Base-by-base conservation (phyloP, 441 rosid genomes). In the Populus hybrid region DNA sequence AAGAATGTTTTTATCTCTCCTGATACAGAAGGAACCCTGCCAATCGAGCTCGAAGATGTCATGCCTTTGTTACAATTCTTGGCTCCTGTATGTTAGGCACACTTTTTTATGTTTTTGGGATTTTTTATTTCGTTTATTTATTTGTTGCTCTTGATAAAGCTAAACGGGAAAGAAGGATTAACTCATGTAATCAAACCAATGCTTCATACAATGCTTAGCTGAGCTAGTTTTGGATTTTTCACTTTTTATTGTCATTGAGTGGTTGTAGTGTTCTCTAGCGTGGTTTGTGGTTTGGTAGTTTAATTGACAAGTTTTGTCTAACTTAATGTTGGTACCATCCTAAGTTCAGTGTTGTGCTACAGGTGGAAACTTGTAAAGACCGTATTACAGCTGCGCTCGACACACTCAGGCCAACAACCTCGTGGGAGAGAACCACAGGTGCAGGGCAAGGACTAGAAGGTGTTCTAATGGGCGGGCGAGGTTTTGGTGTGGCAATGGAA, bases 401-500 rank as follows among this genome's bases (percentile, higher is more conserved):
- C 87, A 95, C 97, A 32, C 97, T 97, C 32, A 91, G 97, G 81
- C 99, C 99, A 73, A 90, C 93, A 76, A 92, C 93, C 82, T 90
- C 99, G 63, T 97, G 99, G 98, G 99, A 93, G 85, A 93, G 99
- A 87, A 89, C 92, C 67, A 73, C 97, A 30, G 95, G 90, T 79
- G 91, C 91, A 70, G 91, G 92, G 77, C 98, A 92, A 87, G 95
- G 92, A 71, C 65, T 94, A 40, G 98, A 95, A 80, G 93, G 98
- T 67, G 93, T 94, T 78, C 82, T 93, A 84, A 88, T 96, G 94
- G 98, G 99, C 64, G 99, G 97, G 69, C 89, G 99, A 79, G 99
- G 98, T 71, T 95, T 97, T 87, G 98, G 99, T 77, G 89, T 84
- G 69, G 98, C 98, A 81, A 92, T 96, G 98, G 99, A 96, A 86